Percentiles rank a stretch among this genome's conserved stretches.
Evolutionary conservation across 2,329 filamentous ascomycete genomes (phyloP).

Genomic region (Neurospora sp.): DNA sequence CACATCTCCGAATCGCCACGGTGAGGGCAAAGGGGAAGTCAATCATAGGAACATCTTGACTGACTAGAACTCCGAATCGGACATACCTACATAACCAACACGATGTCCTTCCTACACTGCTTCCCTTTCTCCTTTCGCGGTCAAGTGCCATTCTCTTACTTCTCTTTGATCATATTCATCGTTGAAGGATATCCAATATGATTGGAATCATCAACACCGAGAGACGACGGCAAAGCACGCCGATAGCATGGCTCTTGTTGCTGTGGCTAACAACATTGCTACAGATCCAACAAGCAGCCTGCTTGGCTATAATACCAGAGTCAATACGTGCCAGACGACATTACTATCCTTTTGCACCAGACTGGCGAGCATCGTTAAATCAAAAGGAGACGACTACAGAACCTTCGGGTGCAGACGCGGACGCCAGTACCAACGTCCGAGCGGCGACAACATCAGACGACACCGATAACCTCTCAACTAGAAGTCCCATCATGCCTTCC

Average conservation of each 20-base stretch:
- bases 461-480: not conserved
- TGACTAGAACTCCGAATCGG: not conserved
- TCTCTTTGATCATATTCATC: not conserved
- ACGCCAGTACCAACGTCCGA: not conserved
- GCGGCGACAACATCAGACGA: not conserved
- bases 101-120: not conserved
- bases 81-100: not conserved
- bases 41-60: not conserved
- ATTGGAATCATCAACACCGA: not conserved
- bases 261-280: not conserved
- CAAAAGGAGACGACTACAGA: not conserved
- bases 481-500: not conserved
- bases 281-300: not conserved
- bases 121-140: not conserved
- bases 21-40: not conserved
- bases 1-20: not conserved
- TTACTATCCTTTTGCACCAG: not conserved
- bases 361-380: not conserved
- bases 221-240: not conserved
- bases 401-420: not conserved
- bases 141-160: not conserved
- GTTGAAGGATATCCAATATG: not conserved
- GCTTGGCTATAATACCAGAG: not conserved
- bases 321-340: not conserved
- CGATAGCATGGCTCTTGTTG: not conserved